Evolutionary conservation across 257 asterid species (phyloP), one percentile per base, ranked within the genome.

Genomic region (Ajuga chamaepitys): DNA sequence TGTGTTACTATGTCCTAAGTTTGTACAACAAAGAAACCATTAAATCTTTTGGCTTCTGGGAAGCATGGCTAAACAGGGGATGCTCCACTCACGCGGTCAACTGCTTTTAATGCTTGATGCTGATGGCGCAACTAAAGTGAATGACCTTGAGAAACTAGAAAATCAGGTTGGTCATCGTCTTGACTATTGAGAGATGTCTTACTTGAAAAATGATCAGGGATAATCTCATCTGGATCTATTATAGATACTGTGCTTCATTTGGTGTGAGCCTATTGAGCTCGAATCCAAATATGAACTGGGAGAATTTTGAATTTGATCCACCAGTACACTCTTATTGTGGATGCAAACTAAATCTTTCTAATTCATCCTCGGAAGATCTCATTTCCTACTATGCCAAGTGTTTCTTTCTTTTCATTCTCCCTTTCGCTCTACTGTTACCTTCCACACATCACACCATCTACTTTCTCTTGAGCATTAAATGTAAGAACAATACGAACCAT

Each of bases 81-180:
- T 95, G 95, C 91, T 95, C 75, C 99, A 95, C 78, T 87, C 99
- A 56, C 99, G 99, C 42, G 99, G 98, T 68, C 95, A 83, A 80
- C 83, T 94, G 51, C 87, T 91, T 70, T 74, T 94, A 76, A 94
- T 94, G 99, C 95, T 94, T 71, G 99, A 94, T 83, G 99, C 99
- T 75, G 98, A 94, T 74, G 98, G 97, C 12, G 98, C 99, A 62
- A 95, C 99, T 65, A 86, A 83, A 78, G 87, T 90, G 65, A 76
- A 71, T 41, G 98, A 94, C 78, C 87, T 94, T 67, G 96, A 90
- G 84, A 94, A 90, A 75, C 96, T 94, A 68, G 99, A 94, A 82
- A 86, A 83, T 68, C 88, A 90, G 99, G 98, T 88, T 80, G 62
- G 84, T 74, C n/a, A 13, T 63, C 45, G 9, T 69, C 66, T 73